phyloP scores from a whole-genome alignment of 768 basidiomycete genomes.

The Auricularia auricula-judae region DNA sequence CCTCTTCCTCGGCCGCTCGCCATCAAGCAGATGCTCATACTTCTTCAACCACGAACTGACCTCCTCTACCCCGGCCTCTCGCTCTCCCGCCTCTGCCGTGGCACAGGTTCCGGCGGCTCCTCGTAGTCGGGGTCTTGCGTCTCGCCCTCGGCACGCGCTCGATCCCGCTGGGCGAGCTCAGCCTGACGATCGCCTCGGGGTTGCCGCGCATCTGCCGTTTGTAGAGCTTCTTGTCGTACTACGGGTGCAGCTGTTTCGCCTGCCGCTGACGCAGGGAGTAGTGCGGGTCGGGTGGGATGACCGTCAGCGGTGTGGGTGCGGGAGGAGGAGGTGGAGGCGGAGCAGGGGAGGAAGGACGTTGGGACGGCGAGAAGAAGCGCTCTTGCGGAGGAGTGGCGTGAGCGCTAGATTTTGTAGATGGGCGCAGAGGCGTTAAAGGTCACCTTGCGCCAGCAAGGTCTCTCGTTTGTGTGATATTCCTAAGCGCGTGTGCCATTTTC shows the following conservation, averaged over 20 bases:
- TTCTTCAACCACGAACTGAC: no score
- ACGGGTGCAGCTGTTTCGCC: conserved; percentile 50
- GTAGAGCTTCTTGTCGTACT: conserved; percentile 45
- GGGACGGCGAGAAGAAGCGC: background rate
- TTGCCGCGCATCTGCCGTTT: conserved; percentile 36
- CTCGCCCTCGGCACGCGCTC: background rate
- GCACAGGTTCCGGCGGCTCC: background rate
- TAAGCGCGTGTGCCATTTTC: no score
- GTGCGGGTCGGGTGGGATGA: conserved; percentile 14
- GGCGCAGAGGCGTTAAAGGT: background rate
- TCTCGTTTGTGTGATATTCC: no score
- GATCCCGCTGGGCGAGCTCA: background rate
- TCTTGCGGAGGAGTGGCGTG: background rate
- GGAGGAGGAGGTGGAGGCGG: background rate
- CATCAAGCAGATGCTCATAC: no score
- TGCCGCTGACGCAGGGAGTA: conserved; percentile 49
- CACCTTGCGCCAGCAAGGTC: no score
- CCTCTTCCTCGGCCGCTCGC: no score
- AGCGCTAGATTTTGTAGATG: background rate
- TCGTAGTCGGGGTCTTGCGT: background rate
- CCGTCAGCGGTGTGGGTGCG: background rate
- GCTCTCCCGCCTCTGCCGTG: no score
- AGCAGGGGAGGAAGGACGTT: no score
- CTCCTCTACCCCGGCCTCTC: no score
- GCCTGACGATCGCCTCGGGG: conserved; percentile 60